Base-by-base conservation (phyloP, 2,329 filamentous ascomycete genomes). In the Epichloe hybrida region DNA sequence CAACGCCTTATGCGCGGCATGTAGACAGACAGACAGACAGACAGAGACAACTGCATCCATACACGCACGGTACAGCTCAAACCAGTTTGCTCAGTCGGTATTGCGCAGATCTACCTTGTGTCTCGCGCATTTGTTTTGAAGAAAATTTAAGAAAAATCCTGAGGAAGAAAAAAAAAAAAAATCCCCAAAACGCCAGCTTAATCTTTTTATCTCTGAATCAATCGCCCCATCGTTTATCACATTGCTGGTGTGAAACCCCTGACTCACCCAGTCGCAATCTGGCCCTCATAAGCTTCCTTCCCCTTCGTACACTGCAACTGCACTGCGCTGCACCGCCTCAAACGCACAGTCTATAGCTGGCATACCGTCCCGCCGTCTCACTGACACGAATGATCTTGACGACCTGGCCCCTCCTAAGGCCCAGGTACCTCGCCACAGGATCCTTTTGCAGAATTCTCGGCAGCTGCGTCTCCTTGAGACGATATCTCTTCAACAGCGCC, bases 371-470 rank as follows among this genome's bases (percentile, higher is more conserved):
- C 13, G 93, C 93, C 51, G 93, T 98, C 75, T 97, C 93, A 64
- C 84, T 90, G 67, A 85, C 90, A 57, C 93, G 78, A 62, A 98
- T 96, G 61, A 98, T 98, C 80, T 98, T 98, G 62, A 98, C 93
- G 3, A 98, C 90, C 69, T 96, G 87, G 3, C 90, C 89, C 64
- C 90, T 79, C 73, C 86, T 85, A 65, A 98, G 73, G 12, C 93
- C 93, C 50, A 96, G 73, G 67, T 97, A 98, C 61, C 86, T 83
- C 27, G 93, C 88, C 49, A 98, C 89, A 3, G 93, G 93, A 66
- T 98, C 93, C 58, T 86, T 87, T 58, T 86, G 80, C 68, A 95
- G 80, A 61, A 98, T 95, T 51, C 93, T 79, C 4, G 93, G 93
- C 63, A 98, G 74, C 73, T 98, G 93, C 9, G 88, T 96, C 76